Evolutionary conservation across 2,329 filamentous ascomycete species (phyloP), one percentile per base, ranked within the genome.

Genomic region (Pseudopyricularia javanii): DNA sequence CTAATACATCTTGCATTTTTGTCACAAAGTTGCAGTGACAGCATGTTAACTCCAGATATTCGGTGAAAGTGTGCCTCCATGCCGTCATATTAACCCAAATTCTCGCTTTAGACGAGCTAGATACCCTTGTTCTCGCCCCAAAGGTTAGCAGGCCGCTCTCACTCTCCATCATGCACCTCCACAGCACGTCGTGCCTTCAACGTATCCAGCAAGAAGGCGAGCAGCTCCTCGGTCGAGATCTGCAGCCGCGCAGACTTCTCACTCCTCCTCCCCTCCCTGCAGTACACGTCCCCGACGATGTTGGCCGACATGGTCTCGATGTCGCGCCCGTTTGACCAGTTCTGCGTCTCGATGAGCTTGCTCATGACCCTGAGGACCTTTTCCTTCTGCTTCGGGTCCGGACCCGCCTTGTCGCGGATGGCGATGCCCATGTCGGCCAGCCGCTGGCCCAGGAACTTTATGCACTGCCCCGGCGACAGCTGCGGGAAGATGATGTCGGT

Each of bases 311-410:
- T 30, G 15, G 54, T 56, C 53, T 56, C 52, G 6, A 58, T 45
- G 33, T 58, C 55, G 2, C 56, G 30, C 22, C 50, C 56, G 35
- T 58, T 58, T 8, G 56, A 48, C 56, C 56, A 58, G 9, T 52
- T 52, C 14, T 34, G 17, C 30, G 55, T 56, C 48, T 32, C 37
- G 26, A 51, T 35, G 24, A 58, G 43, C 53, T 54, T 53, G 15
- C 50, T 24, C 47, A 58, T 51, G 28, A 53, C 30, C 28, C 50
- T 49, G 32, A 56, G 30, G 17, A 56, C 52, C 30, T 47, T 53
- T 43, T 45, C 40, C 40, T 53, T 52, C 43, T 53, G 54, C 26
- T 51, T 54, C 12, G 20, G 34, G 24, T 48, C 50, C 2, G 51
- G 52, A 12, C 52, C 50, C 14, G 50, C 47, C 45, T 17, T 28